Evolutionary conservation across 2,329 filamentous ascomycete species (phyloP).

Genomic region (Sclerotinia subarctica): DNA sequence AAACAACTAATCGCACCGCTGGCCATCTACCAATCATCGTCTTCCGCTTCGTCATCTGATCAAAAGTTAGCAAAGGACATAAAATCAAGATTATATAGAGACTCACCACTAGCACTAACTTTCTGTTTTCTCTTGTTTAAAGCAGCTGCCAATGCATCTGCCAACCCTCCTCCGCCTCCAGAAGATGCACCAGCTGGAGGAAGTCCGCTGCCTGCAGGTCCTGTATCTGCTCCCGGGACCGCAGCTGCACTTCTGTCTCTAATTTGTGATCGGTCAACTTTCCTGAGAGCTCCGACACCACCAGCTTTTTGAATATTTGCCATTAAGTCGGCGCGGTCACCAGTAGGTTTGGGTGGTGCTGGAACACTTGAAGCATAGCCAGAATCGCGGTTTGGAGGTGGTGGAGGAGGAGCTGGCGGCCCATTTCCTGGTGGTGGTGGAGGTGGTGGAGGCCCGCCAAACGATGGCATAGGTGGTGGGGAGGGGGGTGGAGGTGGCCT

Average conservation of each 20-base stretch:
- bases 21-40: conserved; percentile 64
- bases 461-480: conserved; percentile 40
- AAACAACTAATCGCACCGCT: not conserved
- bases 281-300: conserved; percentile 67
- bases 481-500: conserved; percentile 45
- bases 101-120: conserved; percentile 92
- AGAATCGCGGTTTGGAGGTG: conserved; percentile 58
- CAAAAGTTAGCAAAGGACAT: conserved; percentile 36
- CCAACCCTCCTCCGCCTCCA: conserved; percentile 64
- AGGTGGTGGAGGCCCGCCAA: conserved; percentile 37
- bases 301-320: conserved; percentile 70
- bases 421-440: conserved; percentile 38
- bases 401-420: conserved; percentile 50
- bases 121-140: conserved; percentile 85
- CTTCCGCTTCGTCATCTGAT: conserved; percentile 71
- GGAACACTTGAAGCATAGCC: conserved; percentile 49
- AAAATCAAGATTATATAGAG: not conserved
- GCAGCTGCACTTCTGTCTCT: conserved; percentile 65
- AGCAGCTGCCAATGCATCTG: conserved; percentile 76
- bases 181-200: conserved; percentile 53
- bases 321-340: conserved; percentile 58
- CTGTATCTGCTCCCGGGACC: conserved; percentile 54
- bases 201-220: conserved; percentile 50
- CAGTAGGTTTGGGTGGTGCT: conserved; percentile 44
- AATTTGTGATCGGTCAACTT: conserved; percentile 69